A percentile compares a stretch with the other conserved stretches of the same genome.
phyloP scores from a whole-genome alignment of 768 basidiomycete species.

The Boletellus emodensis region DNA sequence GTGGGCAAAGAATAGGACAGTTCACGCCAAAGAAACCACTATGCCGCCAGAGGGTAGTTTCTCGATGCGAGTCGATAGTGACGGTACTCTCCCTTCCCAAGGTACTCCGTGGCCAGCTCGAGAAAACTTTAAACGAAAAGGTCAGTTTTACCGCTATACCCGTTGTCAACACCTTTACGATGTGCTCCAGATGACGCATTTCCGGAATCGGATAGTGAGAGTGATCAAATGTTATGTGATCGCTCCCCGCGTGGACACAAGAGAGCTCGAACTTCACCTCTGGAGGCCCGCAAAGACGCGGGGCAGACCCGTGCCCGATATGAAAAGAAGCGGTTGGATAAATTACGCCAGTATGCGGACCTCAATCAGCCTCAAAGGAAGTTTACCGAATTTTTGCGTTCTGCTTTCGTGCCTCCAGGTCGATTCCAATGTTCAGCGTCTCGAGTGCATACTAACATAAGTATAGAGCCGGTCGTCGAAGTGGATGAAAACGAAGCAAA shows the following conservation, averaged over 20 bases:
- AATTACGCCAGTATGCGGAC: constrained; percentile 37
- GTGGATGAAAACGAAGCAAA: constrained; percentile 12
- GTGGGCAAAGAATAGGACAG: constrained; percentile 23
- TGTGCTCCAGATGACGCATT: constrained; percentile 4
- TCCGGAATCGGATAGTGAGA: constrained; percentile 31
- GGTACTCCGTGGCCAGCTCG: constrained; percentile 24
- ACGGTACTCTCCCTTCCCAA: constrained; percentile 15
- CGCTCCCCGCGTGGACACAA: constrained; percentile 34
- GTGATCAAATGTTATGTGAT: constrained; percentile 27
- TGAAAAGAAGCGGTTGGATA: constrained; percentile 40
- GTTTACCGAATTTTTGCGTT: constrained; percentile 38
- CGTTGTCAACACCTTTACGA: constrained; percentile 1
- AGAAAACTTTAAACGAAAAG: constrained; percentile 43
- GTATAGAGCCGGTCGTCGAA: constrained; percentile 8
- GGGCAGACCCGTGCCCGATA: constrained; percentile 31
- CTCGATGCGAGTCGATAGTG: constrained; percentile 30
- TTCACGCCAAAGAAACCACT: constrained; percentile 28
- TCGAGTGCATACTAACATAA: constrained; percentile 4
- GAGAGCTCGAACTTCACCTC: constrained; percentile 50
- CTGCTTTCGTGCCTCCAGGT: constrained; percentile 20
- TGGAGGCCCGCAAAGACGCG: constrained; percentile 37
- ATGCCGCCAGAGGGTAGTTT: constrained; percentile 22
- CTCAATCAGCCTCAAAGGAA: constrained; percentile 37
- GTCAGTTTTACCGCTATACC: constrained; percentile 26
- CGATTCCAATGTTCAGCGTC: background rate